Evolutionary conservation across 768 basidiomycete genomes (phyloP), one percentile per base, ranked within the genome.

Genomic region (Lyophyllum decastes): DNA sequence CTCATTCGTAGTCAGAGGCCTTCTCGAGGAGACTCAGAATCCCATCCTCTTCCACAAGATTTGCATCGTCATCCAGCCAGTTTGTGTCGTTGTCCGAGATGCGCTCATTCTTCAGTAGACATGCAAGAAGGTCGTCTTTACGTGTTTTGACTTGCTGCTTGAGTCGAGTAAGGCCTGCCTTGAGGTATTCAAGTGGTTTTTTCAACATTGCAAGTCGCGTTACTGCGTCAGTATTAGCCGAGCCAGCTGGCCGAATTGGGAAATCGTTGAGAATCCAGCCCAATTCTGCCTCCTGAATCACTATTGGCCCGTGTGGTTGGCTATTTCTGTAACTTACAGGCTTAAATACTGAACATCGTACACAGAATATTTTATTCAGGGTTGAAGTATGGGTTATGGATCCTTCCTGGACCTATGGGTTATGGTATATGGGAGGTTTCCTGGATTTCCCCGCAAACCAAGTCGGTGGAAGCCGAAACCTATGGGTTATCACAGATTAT

Each of bases 1-100:
- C 61, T 16, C 53, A 21, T 33, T 70, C 55, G 57, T 63, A 68
- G 49, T 70, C 65, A 14, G 58, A 64, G 16, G 64, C 62, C n/a
- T 60, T 55, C 9, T 68, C 63, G 35, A 68, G 62, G 10, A 53
- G 30, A 8, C 63, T 55, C 30, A 70, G 19, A 30, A 64, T 24
- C 1, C 4, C 40, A 30, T 5, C 30, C 10, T 30, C 30, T 10
- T 30, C 30, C 4, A 30, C 30, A 4, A 30, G 30, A 30, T 30
- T 30, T 4, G 30, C 30, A 4, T 30, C 30, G 30, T 30, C 5
- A 10, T 30, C 30, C 30, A 30, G 30, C 30, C 30, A 30, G 30
- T 19, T 62, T 52, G 52, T 33, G 41, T 70, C 33, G 22, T 69
- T 64, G 35, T 35, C 34, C 2, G 62, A 21, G 4, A 70, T 54